A percentile compares a stretch with the other conserved stretches of the same genome.
These are phyloP conservation scores for Sequoiadendron giganteum DNA, from an alignment of 75 land plant species.

Conservation along the genomic window DNA sequence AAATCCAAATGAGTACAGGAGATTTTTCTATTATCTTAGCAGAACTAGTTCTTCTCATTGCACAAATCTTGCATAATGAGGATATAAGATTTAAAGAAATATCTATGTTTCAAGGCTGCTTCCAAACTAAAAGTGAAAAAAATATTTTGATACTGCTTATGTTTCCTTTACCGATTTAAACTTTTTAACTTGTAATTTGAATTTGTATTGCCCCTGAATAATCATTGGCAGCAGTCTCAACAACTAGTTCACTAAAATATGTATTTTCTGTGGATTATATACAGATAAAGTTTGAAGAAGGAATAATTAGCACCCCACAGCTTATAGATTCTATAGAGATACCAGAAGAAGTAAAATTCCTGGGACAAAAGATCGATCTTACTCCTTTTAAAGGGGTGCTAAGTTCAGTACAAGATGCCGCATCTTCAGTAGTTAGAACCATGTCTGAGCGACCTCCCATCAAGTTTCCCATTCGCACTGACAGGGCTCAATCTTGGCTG, in stretches of 20 bases:
- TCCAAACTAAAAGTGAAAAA: neutral
- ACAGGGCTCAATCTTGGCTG: constrained; percentile 80
- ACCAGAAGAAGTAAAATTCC: constrained; percentile 74
- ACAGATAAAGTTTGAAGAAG: constrained; percentile 89
- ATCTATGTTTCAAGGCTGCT: neutral
- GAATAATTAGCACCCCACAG: constrained; percentile 84
- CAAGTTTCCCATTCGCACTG: constrained; percentile 68
- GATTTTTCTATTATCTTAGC: neutral
- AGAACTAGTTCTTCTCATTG: neutral
- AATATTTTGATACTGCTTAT: neutral
- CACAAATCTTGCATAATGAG: neutral
- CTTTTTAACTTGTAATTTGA: neutral
- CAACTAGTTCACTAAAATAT: neutral
- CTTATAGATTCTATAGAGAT: constrained; percentile 74
- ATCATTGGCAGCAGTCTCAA: neutral
- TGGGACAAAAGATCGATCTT: constrained; percentile 85
- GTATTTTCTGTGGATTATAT: constrained; percentile 8
- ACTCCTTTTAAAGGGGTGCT: constrained; percentile 63
- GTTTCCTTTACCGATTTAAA: neutral
- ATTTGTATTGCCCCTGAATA: neutral
- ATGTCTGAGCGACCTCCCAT: constrained; percentile 83
- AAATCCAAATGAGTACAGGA: neutral
- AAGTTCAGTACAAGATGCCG: constrained; percentile 74
- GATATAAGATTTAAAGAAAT: neutral
- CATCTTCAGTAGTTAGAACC: constrained; percentile 73